Evolutionary conservation across 2,329 filamentous ascomycete species (phyloP), one percentile per base, ranked within the genome.

Genomic region (Emergomyces pasteurianus): DNA sequence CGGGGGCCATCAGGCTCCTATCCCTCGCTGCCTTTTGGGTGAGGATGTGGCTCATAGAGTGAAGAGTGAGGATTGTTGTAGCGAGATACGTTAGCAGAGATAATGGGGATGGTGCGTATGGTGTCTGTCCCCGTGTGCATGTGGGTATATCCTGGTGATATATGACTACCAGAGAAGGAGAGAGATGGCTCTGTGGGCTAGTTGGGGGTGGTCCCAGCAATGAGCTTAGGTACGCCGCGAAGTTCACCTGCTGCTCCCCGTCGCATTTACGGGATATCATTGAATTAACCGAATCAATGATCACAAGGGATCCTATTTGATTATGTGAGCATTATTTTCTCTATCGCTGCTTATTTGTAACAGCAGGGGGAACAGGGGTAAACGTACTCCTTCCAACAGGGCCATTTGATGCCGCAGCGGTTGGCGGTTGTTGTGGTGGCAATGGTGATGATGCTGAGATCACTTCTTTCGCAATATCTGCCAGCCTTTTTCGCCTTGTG

Each of bases 61-160:
- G 85, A 0, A 89, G 79, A 4, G 83, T 85, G 62, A 97, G 80
- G 59, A 97, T 83, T 3, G 90, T 87, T 3, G 94, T 99, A n/a
- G 92, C 89, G 61, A 96, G 85, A 74, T 95, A 95, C 53, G 81
- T 83, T 26, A 97, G 79, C 0, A 91, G 77, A 1, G 85, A 85
- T 14, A 95, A 79, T 0, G 90, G 85, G 34, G 84, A 77, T 0
- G 91, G 90, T 21, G 83, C 77, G 73, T 74, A 81, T 42, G 70
- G 61, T 55, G 68, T 66, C 38, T 68, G 65, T 14, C 71, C 65
- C 36, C 46, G 55, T 16, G 72, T 65, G 4, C 71, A 73, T 59
- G 84, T 73, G 0, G 90, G 87, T 3, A 92, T 81, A 74, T 97
- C 92, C 58, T 82, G 79, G 77, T 97, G 94, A 73, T 95, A 95